Conservation (phyloP, 371 early-diverging fungal genomes). For the Choanephora cucurbitarum region DNA sequence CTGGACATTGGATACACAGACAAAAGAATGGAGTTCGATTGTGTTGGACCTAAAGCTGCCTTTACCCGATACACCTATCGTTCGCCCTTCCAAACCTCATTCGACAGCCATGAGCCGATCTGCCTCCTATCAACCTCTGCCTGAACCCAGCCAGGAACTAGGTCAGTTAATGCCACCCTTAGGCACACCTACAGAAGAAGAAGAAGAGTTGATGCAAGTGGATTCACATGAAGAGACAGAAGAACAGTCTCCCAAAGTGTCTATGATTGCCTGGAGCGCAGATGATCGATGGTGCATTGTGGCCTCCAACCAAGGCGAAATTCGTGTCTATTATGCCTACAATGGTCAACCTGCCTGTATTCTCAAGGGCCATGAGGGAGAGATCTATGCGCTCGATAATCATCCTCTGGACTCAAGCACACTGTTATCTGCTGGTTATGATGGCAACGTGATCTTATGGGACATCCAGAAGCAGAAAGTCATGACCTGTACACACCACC, state of each 20-base stretch:
- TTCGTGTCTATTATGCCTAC: conserved; percentile 63
- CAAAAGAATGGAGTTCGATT: conserved; percentile 41
- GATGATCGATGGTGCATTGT: conserved; percentile 64
- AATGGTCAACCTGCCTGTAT: conserved; percentile 58
- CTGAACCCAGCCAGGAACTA: conserved; percentile 8
- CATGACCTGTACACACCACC: conserved; percentile 34
- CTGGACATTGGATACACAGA: conserved; percentile 39
- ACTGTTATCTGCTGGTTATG: conserved; percentile 81
- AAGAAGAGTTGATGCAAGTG: not conserved
- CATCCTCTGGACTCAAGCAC: conserved; percentile 75
- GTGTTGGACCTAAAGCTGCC: conserved; percentile 38
- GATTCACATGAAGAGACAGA: conserved; percentile 4
- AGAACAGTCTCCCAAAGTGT: conserved; percentile 46
- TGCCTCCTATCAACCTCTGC: not conserved
- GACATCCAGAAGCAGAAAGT: conserved; percentile 43
- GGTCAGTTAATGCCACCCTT: conserved; percentile 20
- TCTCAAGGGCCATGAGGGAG: conserved; percentile 62
- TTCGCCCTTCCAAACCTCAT: conserved; percentile 14
- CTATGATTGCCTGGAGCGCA: conserved; percentile 62
- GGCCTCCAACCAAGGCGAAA: conserved; percentile 63
- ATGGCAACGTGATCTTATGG: conserved; percentile 87
- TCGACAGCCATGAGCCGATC: conserved; percentile 18
- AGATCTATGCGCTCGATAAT: conserved; percentile 74
- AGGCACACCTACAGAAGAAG: too few relatives aligned
- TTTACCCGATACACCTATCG: conserved; percentile 14